Conservation (phyloP, 192 early-diverging fungal genomes). For the Haplosporangium gracile region DNA sequence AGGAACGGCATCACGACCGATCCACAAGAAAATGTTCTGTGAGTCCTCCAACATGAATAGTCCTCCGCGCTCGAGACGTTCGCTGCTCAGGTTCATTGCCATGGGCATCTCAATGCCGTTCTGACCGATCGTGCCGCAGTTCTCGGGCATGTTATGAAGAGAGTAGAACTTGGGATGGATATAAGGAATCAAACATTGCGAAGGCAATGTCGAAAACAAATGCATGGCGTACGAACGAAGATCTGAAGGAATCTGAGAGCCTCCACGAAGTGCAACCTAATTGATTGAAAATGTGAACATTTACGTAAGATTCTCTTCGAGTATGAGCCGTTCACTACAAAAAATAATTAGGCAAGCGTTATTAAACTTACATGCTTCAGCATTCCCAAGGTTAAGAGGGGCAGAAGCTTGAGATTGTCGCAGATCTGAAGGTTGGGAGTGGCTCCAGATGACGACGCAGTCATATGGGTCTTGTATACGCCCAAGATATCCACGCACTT, state of each 20-base stretch:
- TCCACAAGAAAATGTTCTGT: conserved; percentile 86
- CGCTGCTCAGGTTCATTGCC: conserved; percentile 80
- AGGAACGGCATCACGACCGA: conserved; percentile 81
- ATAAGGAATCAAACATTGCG: conserved; percentile 77
- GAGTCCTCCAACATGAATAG: conserved; percentile 87
- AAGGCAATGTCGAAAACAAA: conserved; percentile 79
- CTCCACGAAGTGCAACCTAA: conserved; percentile 67
- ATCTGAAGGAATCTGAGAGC: conserved; percentile 79
- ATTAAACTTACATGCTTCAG: conserved; percentile 82
- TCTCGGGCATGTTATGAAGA: conserved; percentile 78
- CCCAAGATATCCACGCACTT: conserved; percentile 87
- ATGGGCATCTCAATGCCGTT: conserved; percentile 80
- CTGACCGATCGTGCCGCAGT: conserved; percentile 64
- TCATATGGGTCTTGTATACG: conserved; percentile 88
- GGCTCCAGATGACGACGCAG: conserved; percentile 74
- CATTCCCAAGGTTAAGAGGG: conserved; percentile 80
- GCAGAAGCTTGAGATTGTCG: conserved; percentile 88
- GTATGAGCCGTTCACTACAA: background rate
- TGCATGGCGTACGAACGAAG: conserved; percentile 82
- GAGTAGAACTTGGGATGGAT: conserved; percentile 85
- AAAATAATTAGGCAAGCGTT: background rate
- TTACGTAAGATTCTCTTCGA: background rate
- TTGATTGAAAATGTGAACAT: background rate
- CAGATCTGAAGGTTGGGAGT: conserved; percentile 83
- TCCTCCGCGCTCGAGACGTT: conserved; percentile 86